A percentile compares a stretch with the other conserved stretches of the same genome.
phyloP scores from a whole-genome alignment of 2,329 filamentous ascomycete genomes.

The Blastomyces parvus region DNA sequence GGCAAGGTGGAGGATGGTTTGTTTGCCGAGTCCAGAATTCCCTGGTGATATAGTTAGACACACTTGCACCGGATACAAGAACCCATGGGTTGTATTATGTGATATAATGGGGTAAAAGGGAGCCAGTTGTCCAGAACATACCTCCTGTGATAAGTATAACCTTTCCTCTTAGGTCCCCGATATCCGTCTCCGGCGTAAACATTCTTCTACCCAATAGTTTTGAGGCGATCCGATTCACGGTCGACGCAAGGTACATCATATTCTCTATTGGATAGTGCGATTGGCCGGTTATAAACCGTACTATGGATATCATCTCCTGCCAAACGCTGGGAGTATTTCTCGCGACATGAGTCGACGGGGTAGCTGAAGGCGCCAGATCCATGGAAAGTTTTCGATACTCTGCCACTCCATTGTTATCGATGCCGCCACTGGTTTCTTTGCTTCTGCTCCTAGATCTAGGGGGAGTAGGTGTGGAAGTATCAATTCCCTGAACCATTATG shows the following conservation, averaged over 20 bases:
- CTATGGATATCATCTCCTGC: background rate
- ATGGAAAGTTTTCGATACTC: background rate
- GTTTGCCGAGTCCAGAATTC: slow-evolving; percentile 39
- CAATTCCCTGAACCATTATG: background rate
- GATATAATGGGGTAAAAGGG: background rate
- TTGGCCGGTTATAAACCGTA: background rate
- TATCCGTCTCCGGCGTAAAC: slow-evolving; percentile 38
- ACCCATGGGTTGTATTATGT: background rate
- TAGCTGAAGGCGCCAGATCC: background rate
- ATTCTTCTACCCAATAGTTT: slow-evolving; percentile 7
- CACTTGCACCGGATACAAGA: background rate
- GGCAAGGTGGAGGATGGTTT: slow-evolving; percentile 41
- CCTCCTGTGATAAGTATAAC: slow-evolving; percentile 46
- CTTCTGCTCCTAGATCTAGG: background rate
- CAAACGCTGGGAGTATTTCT: background rate
- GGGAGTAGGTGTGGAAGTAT: background rate
- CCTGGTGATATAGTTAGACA: slow-evolving; percentile 22
- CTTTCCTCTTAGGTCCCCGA: slow-evolving; percentile 40
- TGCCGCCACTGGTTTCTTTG: background rate
- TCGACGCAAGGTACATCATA: slow-evolving; percentile 7
- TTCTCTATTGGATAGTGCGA: slow-evolving; percentile 11
- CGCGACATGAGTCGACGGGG: background rate
- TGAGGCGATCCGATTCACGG: slow-evolving; percentile 5
- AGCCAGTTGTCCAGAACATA: slow-evolving; percentile 16
- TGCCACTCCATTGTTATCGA: background rate